phyloP scores from a whole-genome alignment of 495 filamentous ascomycete species.

The Aspergillus egyptiacus region DNA sequence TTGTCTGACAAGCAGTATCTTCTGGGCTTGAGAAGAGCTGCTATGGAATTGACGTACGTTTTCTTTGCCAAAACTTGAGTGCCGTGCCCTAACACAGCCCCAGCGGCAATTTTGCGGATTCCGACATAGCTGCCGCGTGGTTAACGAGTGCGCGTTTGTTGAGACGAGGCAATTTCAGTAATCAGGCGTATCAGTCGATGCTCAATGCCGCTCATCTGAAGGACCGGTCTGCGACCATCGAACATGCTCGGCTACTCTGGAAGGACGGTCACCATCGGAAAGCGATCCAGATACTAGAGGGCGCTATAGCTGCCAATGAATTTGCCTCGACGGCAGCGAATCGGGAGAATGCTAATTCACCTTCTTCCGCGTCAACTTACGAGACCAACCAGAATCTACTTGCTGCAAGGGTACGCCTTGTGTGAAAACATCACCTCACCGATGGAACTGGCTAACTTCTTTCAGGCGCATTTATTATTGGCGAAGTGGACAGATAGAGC shows the following conservation, averaged over 20 bases:
- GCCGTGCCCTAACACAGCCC: constrained; percentile 12
- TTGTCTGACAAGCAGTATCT: constrained; percentile 89
- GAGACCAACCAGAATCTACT: constrained; percentile 43
- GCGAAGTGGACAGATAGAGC: constrained; percentile 96
- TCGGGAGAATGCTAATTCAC: constrained; percentile 33
- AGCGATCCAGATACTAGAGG: constrained; percentile 83
- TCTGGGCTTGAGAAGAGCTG: constrained; percentile 77
- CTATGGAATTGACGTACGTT: constrained; percentile 62
- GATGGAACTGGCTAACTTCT: not conserved
- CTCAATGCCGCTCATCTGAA: constrained; percentile 80
- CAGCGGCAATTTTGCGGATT: constrained; percentile 47
- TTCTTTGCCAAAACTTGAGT: not conserved
- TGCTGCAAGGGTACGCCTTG: constrained; percentile 35
- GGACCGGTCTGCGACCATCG: constrained; percentile 78
- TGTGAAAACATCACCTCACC: not conserved
- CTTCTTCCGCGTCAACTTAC: constrained; percentile 27
- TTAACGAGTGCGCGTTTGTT: constrained; percentile 78
- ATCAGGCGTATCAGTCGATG: constrained; percentile 88
- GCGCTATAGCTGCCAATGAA: constrained; percentile 71
- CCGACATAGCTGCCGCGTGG: constrained; percentile 79
- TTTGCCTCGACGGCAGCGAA: constrained; percentile 50
- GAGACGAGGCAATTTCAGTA: constrained; percentile 72
- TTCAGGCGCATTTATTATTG: constrained; percentile 68
- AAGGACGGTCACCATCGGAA: constrained; percentile 90
- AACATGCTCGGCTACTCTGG: constrained; percentile 91